A percentile compares a stretch with the other conserved stretches of the same genome.
phyloP scores from a whole-genome alignment of 1,284 basidiomycete genomes.

The Leccinum angustisporum region DNA sequence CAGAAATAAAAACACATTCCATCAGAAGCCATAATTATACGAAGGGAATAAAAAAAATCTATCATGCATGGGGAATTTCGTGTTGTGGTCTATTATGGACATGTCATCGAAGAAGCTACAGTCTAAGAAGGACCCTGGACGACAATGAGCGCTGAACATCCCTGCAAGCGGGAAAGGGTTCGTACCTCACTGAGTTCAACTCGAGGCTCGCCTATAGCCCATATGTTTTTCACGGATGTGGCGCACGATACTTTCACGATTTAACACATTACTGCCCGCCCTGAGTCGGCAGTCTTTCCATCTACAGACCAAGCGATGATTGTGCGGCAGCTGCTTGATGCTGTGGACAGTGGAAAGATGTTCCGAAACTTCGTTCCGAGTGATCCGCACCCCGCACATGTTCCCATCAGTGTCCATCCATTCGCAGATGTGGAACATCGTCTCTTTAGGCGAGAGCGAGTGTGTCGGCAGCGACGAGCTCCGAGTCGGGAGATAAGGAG shows the following conservation, averaged over 20 bases:
- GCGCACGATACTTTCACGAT: conserved; percentile 24
- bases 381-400: conserved; percentile 9
- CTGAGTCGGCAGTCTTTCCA: conserved; percentile 21
- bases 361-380: not conserved
- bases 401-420: conserved; percentile 13
- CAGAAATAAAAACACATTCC: not conserved
- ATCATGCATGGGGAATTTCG: not conserved
- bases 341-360: conserved; percentile 18
- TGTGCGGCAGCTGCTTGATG: not conserved
- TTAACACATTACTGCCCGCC: conserved; percentile 5
- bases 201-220: conserved; percentile 11
- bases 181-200: conserved; percentile 1
- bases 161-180: not conserved
- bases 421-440: not conserved
- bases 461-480: conserved; percentile 7
- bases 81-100: not conserved
- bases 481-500: not conserved
- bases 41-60: not conserved
- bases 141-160: not conserved
- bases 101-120: not conserved
- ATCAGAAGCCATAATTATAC: not conserved
- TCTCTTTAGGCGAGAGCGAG: not conserved
- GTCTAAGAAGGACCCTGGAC: not conserved
- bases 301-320: not conserved
- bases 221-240: conserved; percentile 27